Base-by-base conservation (phyloP, 2,329 filamentous ascomycete genomes). In the Aschersonia sp. region DNA sequence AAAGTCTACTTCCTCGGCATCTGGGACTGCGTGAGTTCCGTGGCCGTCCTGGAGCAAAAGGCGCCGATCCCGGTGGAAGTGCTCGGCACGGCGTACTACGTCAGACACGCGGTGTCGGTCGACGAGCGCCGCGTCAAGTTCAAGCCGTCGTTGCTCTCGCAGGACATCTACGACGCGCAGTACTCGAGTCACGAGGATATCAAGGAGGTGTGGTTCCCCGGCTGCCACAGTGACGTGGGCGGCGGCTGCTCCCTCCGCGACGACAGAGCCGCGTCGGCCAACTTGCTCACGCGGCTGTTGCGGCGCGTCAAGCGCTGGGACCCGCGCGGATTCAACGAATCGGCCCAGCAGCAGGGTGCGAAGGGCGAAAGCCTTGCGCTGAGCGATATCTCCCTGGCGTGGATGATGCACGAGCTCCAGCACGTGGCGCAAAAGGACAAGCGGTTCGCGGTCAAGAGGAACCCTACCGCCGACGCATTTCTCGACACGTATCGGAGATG, bases 41-140 rank as follows among this genome's bases (percentile, higher is more conserved):
- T 76, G 6, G 63, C 67, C 6, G 62, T 68, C 11, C 50, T 69
- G 30, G 66, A 68, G 49, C 56, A 54, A 0, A 67, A 60, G 47
- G 59, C 63, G 30, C 63, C 58, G n/a, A 56, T 63, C 30, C 68
- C 67, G 5, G 60, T 64, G 1, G 58, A 63, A 0, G 63, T 66
- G 0, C 56, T 55, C 30, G 62, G 69, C 2, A 68, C 69, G 3
- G 71, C 72, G 2, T 54, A 60, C 5, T 66, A 66, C 45, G 66
- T 76, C 31, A 66, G 73, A 1, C 73, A 77, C 47, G 73, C 73
- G 1, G 70, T 76, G 3, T 67, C 71, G 5, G 64, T 75, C 10
- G 71, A 76, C 51, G 73, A 77, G 55, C 65, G 72, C 1, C 69
- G 73, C 5, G 67, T 73, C 49, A 76, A 77, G 56, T 77, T 76